Percentiles rank a stretch among this genome's conserved stretches.
Conservation (phyloP, 805 yeast genomes). For the Metschnikowia sp. region DNA sequence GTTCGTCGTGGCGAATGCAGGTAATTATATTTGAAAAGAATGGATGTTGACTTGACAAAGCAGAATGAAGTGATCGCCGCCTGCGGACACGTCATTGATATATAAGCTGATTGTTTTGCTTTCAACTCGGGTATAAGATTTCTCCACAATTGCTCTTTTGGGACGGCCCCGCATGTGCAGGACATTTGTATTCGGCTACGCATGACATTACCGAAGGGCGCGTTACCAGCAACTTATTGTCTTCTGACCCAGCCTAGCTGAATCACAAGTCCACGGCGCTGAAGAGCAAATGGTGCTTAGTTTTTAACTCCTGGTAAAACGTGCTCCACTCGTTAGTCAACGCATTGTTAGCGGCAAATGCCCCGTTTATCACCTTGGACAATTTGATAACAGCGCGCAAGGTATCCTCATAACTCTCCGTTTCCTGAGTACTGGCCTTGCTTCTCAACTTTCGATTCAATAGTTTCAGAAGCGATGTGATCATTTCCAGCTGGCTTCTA, state of each 20-base stretch:
- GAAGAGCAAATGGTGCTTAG: slow-evolving; percentile 17
- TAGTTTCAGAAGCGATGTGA: slow-evolving; percentile 32
- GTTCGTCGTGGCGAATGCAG: no score
- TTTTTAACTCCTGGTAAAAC: slow-evolving; percentile 16
- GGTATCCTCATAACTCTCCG: slow-evolving; percentile 53
- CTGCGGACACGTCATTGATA: background rate
- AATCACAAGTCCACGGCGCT: slow-evolving; percentile 6
- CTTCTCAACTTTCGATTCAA: slow-evolving; percentile 50
- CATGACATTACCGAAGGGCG: background rate
- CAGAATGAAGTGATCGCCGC: background rate
- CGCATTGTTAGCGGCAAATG: slow-evolving; percentile 8
- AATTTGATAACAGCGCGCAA: slow-evolving; percentile 30
- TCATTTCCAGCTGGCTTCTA: slow-evolving; percentile 28
- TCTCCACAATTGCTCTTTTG: slow-evolving; percentile 2
- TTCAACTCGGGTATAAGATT: background rate
- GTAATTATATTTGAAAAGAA: no score
- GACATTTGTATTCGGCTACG: background rate
- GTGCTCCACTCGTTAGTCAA: slow-evolving; percentile 15
- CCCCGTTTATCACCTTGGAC: slow-evolving; percentile 22
- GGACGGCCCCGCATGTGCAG: slow-evolving; percentile 1
- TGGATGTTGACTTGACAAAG: no score
- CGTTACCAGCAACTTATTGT: background rate
- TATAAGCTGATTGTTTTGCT: background rate
- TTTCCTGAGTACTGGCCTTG: slow-evolving; percentile 65
- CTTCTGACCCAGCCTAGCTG: background rate